Evolutionary conservation across 768 basidiomycete genomes (phyloP), one percentile per base, ranked within the genome.

Genomic region (Kwoniella europaea): DNA sequence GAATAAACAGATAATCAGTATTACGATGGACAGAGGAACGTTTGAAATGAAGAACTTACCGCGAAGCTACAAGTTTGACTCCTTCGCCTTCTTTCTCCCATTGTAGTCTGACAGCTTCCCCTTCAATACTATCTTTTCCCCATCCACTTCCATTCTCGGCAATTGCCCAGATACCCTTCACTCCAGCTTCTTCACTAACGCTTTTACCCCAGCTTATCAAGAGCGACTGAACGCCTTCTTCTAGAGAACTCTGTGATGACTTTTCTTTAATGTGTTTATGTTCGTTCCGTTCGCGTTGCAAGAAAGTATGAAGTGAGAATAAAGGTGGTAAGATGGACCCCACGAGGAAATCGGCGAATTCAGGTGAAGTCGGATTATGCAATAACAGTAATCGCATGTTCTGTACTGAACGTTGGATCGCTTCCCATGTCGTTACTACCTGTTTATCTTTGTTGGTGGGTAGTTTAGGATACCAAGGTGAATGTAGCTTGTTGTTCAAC

Each of bases 291-390:
- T 65, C 43, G 13, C 41, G 27, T 5, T 42, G 52, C 10, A 93
- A 77, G 68, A 88, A 85, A 68, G 85, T 86, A 3, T 87, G 83
- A 1, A 94, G 84, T 1, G 89, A 86, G 81, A 93, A 93, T 7
- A 96, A 82, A 0, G 88, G 82, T 0, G 90, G 84, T 0, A 91
- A 74, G 43, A 95, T 88, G 0, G 92, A 91, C 1, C 90, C 89
- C 10, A 94, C 79, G 7, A 93, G 76, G 20, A 85, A 80, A 0
- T 89, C 86, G 52, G 92, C 86, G 53, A 92, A 86, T 2, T 84
- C 81, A 0, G 92, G 91, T 3, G 91, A 90, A 5, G 93, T 92
- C 72, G 95, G 92, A 5, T 90, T 88, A 74, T 94, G 91, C 5
- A 74, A 13, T 16, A 60, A 44, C 29, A 95, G 84, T 0, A 85